Percentiles rank a stretch among this genome's conserved stretches.
phyloP scores from a whole-genome alignment of 176 grass and related monocot genomes.

The Triticum monococcum region DNA sequence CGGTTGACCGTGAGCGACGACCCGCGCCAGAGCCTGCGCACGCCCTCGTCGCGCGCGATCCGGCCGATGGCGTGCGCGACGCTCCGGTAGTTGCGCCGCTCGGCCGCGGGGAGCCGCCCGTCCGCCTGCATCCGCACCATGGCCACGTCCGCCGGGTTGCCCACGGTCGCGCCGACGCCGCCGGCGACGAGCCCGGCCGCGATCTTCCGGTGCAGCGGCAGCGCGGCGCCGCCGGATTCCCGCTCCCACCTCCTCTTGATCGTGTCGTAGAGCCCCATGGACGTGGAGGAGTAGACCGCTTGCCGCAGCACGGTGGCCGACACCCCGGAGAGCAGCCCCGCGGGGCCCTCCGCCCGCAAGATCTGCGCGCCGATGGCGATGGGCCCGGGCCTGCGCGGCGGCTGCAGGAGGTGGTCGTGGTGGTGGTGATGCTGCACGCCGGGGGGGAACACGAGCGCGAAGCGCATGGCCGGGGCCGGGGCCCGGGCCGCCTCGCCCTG shows the following conservation, averaged over 20 bases:
- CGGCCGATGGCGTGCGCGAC: slow-evolving; percentile 75
- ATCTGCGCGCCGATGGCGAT: slow-evolving; percentile 82
- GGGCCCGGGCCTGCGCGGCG: slow-evolving; percentile 56
- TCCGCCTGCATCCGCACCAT: slow-evolving; percentile 99
- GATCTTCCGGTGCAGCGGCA: slow-evolving; percentile 75
- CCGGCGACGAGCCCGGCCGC: slow-evolving; percentile 69
- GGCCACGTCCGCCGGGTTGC: slow-evolving; percentile 90
- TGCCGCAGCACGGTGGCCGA: slow-evolving; percentile 89
- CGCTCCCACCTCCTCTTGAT: slow-evolving; percentile 71
- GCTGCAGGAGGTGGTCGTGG: slow-evolving; percentile 18
- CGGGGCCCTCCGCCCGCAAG: slow-evolving; percentile 74
- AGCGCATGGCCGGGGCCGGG: slow-evolving; percentile 35
- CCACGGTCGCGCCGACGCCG: slow-evolving; percentile 76
- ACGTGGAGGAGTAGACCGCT: slow-evolving; percentile 92
- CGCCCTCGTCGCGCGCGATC: slow-evolving; percentile 71
- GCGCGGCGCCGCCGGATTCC: slow-evolving; percentile 30
- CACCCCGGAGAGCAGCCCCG: slow-evolving; percentile 70
- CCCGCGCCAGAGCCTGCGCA: slow-evolving; percentile 79
- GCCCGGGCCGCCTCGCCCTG: slow-evolving; percentile 46
- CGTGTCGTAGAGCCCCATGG: slow-evolving; percentile 92
- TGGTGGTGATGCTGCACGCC: slow-evolving; percentile 29
- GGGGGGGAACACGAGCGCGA: slow-evolving; percentile 58
- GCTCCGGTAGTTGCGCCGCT: slow-evolving; percentile 81
- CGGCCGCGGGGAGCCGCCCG: slow-evolving; percentile 68
- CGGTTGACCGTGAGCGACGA: slow-evolving; percentile 84